Conservation (phyloP, 129 eudicot genomes). For the sunflower (Helianthus annuus) region HanXRQr2.0-SUNRISE NC_035446.2:126319059-126319558, state of each 20-base stretch:
- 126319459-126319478: constrained; percentile 49
- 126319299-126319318: background rate
- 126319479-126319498: constrained; percentile 50
- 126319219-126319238: background rate
- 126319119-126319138: constrained; percentile 5
- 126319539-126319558: constrained; percentile 6
- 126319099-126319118: constrained; percentile 3
- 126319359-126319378: constrained; percentile 2
- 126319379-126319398: constrained; percentile 2
- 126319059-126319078: background rate
- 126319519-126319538: constrained; percentile 17
- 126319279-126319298: background rate
- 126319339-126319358: background rate
- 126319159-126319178: background rate
- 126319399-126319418: background rate
- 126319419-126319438: constrained; percentile 40
- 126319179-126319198: background rate
- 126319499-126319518: constrained; percentile 59
- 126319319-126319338: background rate
- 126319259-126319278: background rate
- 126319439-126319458: constrained; percentile 41
- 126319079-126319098: background rate
- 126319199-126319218: background rate
- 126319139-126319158: background rate
- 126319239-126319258: background rate